Evolutionary conservation across 2,329 filamentous ascomycete species (phyloP).

Genomic region (Epicoccum nigrum): DNA sequence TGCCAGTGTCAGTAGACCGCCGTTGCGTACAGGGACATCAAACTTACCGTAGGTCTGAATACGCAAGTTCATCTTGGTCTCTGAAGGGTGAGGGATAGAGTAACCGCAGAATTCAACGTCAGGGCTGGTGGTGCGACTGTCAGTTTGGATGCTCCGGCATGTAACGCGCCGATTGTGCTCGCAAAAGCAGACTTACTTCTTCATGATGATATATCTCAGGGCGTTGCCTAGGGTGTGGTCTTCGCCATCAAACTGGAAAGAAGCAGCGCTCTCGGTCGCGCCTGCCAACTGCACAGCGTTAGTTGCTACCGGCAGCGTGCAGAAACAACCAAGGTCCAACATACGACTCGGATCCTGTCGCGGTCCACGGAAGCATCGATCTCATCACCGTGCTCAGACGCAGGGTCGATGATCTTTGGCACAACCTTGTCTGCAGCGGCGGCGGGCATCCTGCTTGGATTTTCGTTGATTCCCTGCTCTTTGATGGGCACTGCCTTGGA

Average conservation of each 20-base stretch:
- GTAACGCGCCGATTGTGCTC: neutral
- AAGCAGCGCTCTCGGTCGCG: constrained; percentile 83
- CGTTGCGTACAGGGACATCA: too few relatives aligned
- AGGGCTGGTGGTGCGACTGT: constrained; percentile 63
- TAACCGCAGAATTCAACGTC: constrained; percentile 98
- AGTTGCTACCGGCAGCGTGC: neutral
- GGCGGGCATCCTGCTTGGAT: constrained; percentile 25
- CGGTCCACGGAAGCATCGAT: constrained; percentile 46
- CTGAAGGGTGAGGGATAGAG: constrained; percentile 94
- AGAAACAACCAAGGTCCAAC: constrained; percentile 12
- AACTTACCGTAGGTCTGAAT: constrained; percentile 90
- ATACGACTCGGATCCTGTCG: constrained; percentile 54
- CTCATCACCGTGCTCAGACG: constrained; percentile 34
- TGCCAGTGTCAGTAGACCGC: too few relatives aligned
- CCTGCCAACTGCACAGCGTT: constrained; percentile 72
- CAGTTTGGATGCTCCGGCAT: neutral
- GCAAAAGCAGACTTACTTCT: constrained; percentile 71
- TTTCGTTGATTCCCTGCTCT: constrained; percentile 10
- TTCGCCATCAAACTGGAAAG: constrained; percentile 92
- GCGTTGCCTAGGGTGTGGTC: constrained; percentile 96
- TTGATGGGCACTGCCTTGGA: neutral
- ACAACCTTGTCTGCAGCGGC: constrained; percentile 28
- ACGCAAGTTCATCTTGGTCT: constrained; percentile 93
- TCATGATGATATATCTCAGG: constrained; percentile 94
- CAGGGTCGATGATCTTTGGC: constrained; percentile 30